Evolutionary conservation across 73 alveolate species (phyloP).

Genomic region (Stentor roeselii): DNA sequence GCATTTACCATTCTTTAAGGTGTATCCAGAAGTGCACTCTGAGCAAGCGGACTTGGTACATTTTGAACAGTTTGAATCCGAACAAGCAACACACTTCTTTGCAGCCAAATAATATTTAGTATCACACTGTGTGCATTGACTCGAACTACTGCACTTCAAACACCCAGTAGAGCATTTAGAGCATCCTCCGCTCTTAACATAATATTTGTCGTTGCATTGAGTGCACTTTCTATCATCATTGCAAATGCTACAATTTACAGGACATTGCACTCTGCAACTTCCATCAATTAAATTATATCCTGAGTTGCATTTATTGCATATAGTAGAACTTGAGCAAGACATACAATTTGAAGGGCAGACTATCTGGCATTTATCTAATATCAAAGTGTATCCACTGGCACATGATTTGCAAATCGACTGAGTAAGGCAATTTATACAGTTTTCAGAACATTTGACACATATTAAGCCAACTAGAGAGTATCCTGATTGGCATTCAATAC

Average conservation of each 20-base stretch:
- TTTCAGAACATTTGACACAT: background rate
- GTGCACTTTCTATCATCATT: background rate
- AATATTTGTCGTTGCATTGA: background rate
- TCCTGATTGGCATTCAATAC: background rate
- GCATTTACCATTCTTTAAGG: no score
- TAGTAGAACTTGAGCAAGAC: background rate
- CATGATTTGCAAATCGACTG: background rate
- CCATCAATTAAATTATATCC: background rate
- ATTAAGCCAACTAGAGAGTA: background rate
- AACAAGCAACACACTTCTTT: no score
- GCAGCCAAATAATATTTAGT: no score
- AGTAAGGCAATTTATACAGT: background rate
- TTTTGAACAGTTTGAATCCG: no score
- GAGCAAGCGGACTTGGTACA: no score
- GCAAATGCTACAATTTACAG: background rate
- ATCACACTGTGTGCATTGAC: no score
- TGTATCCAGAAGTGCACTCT: no score
- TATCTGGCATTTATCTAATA: no score
- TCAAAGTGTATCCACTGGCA: background rate
- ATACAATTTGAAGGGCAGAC: no score
- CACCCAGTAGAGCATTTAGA: no score
- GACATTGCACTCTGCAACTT: background rate
- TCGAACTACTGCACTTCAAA: no score
- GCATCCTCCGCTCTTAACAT: no score
- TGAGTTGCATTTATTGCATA: background rate